Percentiles rank a stretch among this genome's conserved stretches.
Conservation (phyloP, 495 filamentous ascomycete genomes). For the Cetradonia linearis region DNA sequence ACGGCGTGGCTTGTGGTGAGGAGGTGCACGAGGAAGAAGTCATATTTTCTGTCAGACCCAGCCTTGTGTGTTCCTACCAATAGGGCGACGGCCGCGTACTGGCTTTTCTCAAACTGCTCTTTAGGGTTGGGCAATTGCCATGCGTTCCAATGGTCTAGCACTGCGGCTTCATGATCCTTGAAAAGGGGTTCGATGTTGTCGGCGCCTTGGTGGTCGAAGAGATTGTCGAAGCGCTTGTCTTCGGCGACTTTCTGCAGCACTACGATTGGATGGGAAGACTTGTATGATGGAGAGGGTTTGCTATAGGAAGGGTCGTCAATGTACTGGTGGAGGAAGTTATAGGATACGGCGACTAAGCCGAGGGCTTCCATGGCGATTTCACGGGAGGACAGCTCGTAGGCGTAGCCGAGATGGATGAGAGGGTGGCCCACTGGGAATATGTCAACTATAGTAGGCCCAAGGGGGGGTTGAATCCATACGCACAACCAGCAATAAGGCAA, state of each 20-base stretch:
- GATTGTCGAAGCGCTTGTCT: conserved; percentile 33
- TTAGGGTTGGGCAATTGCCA: conserved; percentile 53
- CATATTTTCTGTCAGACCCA: conserved; percentile 41
- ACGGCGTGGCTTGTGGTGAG: conserved; percentile 82
- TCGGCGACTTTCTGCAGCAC: conserved; percentile 45
- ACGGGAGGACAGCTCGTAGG: conserved; percentile 60
- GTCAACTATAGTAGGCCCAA: not conserved
- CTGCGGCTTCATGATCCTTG: conserved; percentile 44
- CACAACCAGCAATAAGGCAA: conserved; percentile 58
- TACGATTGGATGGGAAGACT: conserved; percentile 34
- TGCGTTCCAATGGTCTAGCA: conserved; percentile 74
- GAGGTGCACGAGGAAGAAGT: conserved; percentile 77
- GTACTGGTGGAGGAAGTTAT: conserved; percentile 64
- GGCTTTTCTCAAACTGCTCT: conserved; percentile 64
- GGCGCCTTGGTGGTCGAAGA: conserved; percentile 44
- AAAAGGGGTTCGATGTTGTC: conserved; percentile 54
- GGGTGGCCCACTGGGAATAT: conserved; percentile 57
- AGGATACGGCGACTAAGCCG: conserved; percentile 49
- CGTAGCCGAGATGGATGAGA: conserved; percentile 78
- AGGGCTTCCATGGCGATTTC: conserved; percentile 74
- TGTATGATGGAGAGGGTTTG: conserved; percentile 34
- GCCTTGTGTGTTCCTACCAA: conserved; percentile 50
- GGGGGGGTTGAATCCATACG: conserved; percentile 26
- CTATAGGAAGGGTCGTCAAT: conserved; percentile 32
- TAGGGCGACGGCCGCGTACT: conserved; percentile 63